Conservation (phyloP, 140 eudicot genomes). For the Erigeron philadelphicus region DNA sequence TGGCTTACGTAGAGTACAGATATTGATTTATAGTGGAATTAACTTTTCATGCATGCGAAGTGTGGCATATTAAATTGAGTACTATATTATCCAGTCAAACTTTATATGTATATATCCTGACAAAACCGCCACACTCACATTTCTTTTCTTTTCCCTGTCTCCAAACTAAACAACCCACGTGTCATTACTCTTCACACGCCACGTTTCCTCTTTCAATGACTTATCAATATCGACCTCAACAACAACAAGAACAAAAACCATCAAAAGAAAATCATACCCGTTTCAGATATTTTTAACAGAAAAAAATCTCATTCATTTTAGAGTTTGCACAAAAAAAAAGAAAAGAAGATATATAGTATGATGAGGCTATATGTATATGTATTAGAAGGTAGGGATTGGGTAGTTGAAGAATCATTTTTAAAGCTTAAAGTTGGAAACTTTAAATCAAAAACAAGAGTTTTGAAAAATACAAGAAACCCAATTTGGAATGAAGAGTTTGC, state of each 20-base stretch:
- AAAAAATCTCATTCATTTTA: no score
- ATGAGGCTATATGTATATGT: slow-evolving; percentile 71
- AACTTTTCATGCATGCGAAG: no score
- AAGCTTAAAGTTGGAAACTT: slow-evolving; percentile 59
- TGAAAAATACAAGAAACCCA: slow-evolving; percentile 51
- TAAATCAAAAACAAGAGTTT: slow-evolving; percentile 64
- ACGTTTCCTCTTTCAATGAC: slow-evolving; percentile 40
- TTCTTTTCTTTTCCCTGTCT: slow-evolving; percentile 1
- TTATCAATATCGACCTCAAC: slow-evolving; percentile 25
- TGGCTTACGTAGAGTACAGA: no score
- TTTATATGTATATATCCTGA: no score
- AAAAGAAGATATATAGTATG: no score
- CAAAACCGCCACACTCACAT: slow-evolving; percentile 26
- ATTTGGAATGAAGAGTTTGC: slow-evolving; percentile 94
- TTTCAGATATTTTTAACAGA: background rate
- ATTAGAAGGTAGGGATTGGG: slow-evolving; percentile 56
- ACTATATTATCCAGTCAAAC: no score
- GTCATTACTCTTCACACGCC: slow-evolving; percentile 46
- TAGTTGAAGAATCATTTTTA: slow-evolving; percentile 43
- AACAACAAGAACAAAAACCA: slow-evolving; percentile 1
- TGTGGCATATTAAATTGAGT: no score
- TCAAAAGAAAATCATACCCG: background rate
- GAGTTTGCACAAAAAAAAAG: no score
- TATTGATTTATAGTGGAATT: no score
- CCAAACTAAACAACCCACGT: slow-evolving; percentile 40